Evolutionary conservation across 2,329 filamentous ascomycete genomes (phyloP), one percentile per base, ranked within the genome.

Genomic region (Sclerotinia borealis): DNA sequence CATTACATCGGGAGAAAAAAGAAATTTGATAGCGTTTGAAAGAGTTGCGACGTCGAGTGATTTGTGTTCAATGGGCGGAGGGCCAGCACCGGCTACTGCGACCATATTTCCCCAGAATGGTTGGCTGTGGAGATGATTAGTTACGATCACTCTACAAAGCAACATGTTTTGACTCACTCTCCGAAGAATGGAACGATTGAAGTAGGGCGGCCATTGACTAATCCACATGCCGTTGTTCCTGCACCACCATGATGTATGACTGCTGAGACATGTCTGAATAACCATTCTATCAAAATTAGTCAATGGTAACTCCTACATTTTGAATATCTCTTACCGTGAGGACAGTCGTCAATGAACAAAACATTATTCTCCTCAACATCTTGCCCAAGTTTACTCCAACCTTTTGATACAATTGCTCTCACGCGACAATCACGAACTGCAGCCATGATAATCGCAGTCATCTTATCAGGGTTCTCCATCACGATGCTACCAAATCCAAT

Each of bases 401-500:
- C 89, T 72, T 90, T 89, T 2, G 86, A 89, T 0, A 92, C 86
- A 6, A 92, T 75, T 0, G 88, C 89, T 13, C 89, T 82, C 4
- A 90, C 85, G 10, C 89, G 88, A 0, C 86, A 82, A 63, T 80
- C 74, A 66, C 83, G 78, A 15, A 89, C 83, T 0, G 88, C 89
- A 47, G 87, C 79, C 65, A 91, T 89, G 36, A 92, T 89, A 77
- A 90, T 83, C 27, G 84, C 74, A 0, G 88, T 92, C 67, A 91
- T 88, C 2, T 75, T 76, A 39, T 89, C 80, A 0, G 88, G 83
- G 68, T 91, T 84, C 63, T 91, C 87, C 3, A 92, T 85, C 0
- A 91, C 88, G 64, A 92, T 91, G 0, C 84, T 88, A 0, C 89
- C 89, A 67, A 92, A 92, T 0, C 89, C 89, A 56, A 92, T 90